These are phyloP conservation scores for Lichina pygmaea DNA, from an alignment of 495 filamentous ascomycete species.

Conservation along the genomic window DNA sequence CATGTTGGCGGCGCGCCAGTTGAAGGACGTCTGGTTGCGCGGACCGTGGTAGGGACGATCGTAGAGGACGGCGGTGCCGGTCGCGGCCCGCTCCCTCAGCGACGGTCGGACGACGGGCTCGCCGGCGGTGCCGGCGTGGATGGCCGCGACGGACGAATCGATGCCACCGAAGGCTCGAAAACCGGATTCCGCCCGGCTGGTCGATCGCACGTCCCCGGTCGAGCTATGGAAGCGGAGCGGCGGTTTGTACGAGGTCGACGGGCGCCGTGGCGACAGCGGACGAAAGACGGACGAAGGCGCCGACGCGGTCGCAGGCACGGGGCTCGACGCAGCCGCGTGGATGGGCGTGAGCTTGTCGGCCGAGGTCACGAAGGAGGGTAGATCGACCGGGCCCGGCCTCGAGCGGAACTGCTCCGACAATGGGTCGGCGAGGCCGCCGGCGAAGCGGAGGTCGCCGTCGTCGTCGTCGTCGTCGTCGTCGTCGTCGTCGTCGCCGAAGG, in stretches of 20 bases:
- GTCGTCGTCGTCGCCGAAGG: no score
- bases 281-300: not conserved
- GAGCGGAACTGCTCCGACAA: not conserved
- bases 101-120: not conserved
- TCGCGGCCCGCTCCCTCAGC: not conserved
- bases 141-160: not conserved
- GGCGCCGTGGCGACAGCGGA: no score
- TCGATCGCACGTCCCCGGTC: not conserved
- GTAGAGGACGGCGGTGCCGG: not conserved
- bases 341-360: not conserved
- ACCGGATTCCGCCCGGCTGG: not conserved
- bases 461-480: no score
- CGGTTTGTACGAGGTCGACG: not conserved
- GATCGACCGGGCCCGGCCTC: no score
- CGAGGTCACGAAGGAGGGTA: not conserved
- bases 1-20: conserved; percentile 26
- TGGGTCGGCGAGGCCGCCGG: not conserved
- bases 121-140: not conserved
- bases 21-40: conserved; percentile 13
- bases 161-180: not conserved
- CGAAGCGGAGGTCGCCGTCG: no score
- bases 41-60: conserved; percentile 1
- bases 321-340: no score
- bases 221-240: not conserved
- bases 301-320: not conserved